Evolutionary conservation across 768 basidiomycete genomes (phyloP).

Genomic region (Cystobasidium onofrii): DNA sequence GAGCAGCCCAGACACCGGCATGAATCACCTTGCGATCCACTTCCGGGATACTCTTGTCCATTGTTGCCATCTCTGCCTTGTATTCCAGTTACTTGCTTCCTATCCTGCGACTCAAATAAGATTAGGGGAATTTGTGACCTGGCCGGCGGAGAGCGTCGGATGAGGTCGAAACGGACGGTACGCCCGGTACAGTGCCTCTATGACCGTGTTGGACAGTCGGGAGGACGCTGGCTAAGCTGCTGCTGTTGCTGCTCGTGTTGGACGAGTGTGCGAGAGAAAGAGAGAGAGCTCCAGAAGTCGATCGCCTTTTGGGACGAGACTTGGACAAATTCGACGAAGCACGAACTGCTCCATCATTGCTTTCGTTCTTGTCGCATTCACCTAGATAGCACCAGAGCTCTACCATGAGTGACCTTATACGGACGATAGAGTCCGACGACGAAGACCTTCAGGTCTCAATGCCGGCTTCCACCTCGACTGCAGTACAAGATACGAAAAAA

Average conservation of each 20-base stretch:
- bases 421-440: constrained; percentile 42
- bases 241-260: constrained; percentile 9
- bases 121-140: neutral
- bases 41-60: neutral
- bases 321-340: neutral
- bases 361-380: neutral
- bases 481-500: constrained; percentile 21
- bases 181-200: neutral
- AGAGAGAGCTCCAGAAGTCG: neutral
- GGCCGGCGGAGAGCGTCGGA: neutral
- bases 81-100: neutral
- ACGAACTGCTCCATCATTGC: neutral
- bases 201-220: constrained; percentile 9
- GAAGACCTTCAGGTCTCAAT: constrained; percentile 22
- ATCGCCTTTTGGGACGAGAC: neutral
- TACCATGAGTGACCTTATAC: constrained; percentile 36
- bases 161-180: neutral
- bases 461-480: neutral
- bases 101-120: neutral
- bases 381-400: neutral
- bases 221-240: neutral
- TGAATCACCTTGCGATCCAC: constrained; percentile 18
- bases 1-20: neutral
- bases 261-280: neutral
- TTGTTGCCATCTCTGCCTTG: neutral